Percentiles rank a stretch among this genome's conserved stretches.
Evolutionary conservation across 306 rosid genomes (phyloP).

Genomic region (Acacia crassicarpa): DNA sequence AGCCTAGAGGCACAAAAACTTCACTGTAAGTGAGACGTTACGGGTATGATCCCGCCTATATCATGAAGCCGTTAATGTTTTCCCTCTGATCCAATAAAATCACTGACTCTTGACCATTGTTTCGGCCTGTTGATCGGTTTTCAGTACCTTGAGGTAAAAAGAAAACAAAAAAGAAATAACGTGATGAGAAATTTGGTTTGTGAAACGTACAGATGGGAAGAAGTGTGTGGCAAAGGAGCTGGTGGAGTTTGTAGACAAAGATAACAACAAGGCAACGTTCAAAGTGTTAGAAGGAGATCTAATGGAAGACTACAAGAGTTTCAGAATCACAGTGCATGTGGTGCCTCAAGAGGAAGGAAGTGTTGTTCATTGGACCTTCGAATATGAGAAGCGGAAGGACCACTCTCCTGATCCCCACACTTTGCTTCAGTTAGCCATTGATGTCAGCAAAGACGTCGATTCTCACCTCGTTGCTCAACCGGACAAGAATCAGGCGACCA

Average conservation of each 20-base stretch:
- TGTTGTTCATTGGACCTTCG: constrained; percentile 36
- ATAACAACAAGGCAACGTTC: constrained; percentile 33
- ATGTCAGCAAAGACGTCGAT: constrained; percentile 28
- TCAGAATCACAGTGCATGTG: constrained; percentile 15
- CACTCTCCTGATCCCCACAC: constrained; percentile 43
- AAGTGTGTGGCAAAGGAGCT: constrained; percentile 32
- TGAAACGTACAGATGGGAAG: constrained; percentile 37
- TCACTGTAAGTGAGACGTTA: too few relatives aligned
- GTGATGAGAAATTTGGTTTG: background rate
- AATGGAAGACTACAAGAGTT: constrained; percentile 36
- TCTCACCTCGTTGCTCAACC: constrained; percentile 22
- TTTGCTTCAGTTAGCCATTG: constrained; percentile 15
- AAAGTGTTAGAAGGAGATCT: constrained; percentile 45
- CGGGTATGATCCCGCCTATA: too few relatives aligned
- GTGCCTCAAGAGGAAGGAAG: constrained; percentile 40
- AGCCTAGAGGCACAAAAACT: too few relatives aligned
- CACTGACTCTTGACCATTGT: too few relatives aligned
- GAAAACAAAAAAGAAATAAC: too few relatives aligned
- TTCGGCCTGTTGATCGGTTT: too few relatives aligned
- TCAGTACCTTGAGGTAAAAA: too few relatives aligned
- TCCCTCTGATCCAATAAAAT: too few relatives aligned
- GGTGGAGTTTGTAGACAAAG: constrained; percentile 40
- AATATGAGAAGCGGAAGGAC: constrained; percentile 48
- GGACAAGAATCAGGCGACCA: background rate
- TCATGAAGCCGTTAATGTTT: too few relatives aligned